These are phyloP conservation scores for Geranium incanum DNA, from an alignment of 441 rosid genomes.

Conservation along the genomic window DNA sequence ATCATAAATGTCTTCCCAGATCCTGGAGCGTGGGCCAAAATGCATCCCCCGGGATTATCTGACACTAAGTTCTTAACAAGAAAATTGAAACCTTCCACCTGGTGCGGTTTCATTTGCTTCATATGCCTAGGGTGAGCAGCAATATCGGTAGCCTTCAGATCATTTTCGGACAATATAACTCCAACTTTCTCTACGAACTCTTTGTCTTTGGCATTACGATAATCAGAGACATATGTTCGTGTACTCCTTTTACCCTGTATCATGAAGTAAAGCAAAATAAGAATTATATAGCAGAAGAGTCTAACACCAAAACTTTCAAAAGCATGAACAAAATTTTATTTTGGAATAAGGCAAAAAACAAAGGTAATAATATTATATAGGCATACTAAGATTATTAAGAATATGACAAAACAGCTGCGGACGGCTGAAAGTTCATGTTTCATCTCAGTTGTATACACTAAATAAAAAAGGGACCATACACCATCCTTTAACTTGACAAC, in stretches of 20 bases:
- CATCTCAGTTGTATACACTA: too few relatives aligned
- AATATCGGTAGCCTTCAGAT: slow-evolving; percentile 42
- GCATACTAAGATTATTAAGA: too few relatives aligned
- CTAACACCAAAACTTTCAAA: background rate
- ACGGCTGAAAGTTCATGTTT: too few relatives aligned
- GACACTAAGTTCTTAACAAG: slow-evolving; percentile 56
- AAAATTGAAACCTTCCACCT: slow-evolving; percentile 71
- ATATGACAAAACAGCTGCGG: too few relatives aligned
- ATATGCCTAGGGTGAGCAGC: slow-evolving; percentile 74
- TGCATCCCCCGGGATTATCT: slow-evolving; percentile 80
- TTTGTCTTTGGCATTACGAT: slow-evolving; percentile 33
- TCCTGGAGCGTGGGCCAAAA: slow-evolving; percentile 90
- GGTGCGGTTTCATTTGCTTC: slow-evolving; percentile 78
- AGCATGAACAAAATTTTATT: too few relatives aligned
- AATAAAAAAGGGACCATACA: too few relatives aligned
- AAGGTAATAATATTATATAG: too few relatives aligned
- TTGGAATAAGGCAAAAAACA: too few relatives aligned
- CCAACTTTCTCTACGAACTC: slow-evolving; percentile 24
- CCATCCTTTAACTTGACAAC: background rate
- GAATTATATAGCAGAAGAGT: background rate
- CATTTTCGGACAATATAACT: slow-evolving; percentile 27
- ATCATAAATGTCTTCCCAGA: slow-evolving; percentile 94
- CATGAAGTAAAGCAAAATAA: slow-evolving; percentile 7
- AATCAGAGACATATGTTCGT: slow-evolving; percentile 24
- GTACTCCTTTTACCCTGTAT: slow-evolving; percentile 49